Evolutionary conservation across 1,284 basidiomycete genomes (phyloP).

Genomic region (Papiliotrema flavescens): DNA sequence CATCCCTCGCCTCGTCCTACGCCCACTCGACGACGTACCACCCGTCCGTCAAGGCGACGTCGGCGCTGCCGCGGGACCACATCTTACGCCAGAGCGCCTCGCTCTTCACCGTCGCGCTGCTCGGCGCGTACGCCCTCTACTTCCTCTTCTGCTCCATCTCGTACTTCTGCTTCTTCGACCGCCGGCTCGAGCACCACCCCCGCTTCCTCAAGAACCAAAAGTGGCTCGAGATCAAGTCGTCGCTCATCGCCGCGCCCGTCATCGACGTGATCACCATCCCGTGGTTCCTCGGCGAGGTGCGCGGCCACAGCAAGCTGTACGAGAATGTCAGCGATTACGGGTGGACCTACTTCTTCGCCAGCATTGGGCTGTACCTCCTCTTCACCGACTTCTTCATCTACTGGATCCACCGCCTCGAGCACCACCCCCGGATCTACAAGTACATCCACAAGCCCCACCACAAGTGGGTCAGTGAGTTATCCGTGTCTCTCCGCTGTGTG

Average conservation of each 20-base stretch:
- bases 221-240: constrained; percentile 72
- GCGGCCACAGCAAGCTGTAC: constrained; percentile 80
- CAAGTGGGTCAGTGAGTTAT: constrained; percentile 85
- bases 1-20: constrained; percentile 32
- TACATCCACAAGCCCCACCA: constrained; percentile 93
- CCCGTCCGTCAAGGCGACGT: constrained; percentile 8
- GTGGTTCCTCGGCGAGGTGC: constrained; percentile 89
- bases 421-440: constrained; percentile 86
- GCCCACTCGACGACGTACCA: constrained; percentile 24
- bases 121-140: constrained; percentile 79
- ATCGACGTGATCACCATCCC: constrained; percentile 83
- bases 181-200: constrained; percentile 93
- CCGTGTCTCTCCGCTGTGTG: background rate
- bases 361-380: constrained; percentile 64
- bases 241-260: constrained; percentile 71
- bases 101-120: constrained; percentile 66
- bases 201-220: constrained; percentile 84
- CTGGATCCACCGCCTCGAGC: constrained; percentile 89
- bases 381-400: constrained; percentile 93
- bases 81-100: constrained; percentile 75
- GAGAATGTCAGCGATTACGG: constrained; percentile 63
- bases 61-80: constrained; percentile 60
- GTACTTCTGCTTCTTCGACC: constrained; percentile 88
- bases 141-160: constrained; percentile 80
- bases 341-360: constrained; percentile 46